These are phyloP conservation scores for Inga laurina DNA, from an alignment of 306 rosid species.

Conservation along the genomic window DNA sequence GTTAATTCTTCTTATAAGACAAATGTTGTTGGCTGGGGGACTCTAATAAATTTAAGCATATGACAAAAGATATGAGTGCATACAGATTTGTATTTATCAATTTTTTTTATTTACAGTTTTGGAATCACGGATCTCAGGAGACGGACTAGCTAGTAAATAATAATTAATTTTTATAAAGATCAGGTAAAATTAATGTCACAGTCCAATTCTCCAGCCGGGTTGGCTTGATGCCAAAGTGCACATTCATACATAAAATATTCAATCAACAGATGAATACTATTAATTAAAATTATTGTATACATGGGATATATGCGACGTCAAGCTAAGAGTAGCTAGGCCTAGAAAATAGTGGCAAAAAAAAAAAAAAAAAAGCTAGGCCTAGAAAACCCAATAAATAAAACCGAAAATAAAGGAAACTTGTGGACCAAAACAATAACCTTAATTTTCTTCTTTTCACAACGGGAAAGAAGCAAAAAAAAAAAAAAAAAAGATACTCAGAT, in stretches of 20 bases:
- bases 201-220: too few species aligned
- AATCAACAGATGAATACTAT: too few species aligned
- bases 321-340: background rate
- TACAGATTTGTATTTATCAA: background rate
- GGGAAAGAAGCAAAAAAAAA: slow-evolving; percentile 18
- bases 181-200: background rate
- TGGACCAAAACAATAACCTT: background rate
- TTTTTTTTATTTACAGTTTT: background rate
- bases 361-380: background rate
- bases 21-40: background rate
- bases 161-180: background rate
- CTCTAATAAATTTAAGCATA: background rate
- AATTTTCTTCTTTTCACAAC: slow-evolving; percentile 2
- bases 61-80: background rate
- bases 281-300: background rate
- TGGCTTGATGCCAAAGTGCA: too few species aligned
- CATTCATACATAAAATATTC: too few species aligned
- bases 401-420: background rate
- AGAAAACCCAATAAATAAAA: background rate
- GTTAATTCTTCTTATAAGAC: background rate
- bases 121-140: background rate
- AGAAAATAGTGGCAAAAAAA: too few species aligned
- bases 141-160: background rate
- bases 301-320: background rate
- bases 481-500: slow-evolving; percentile 17